Base-by-base conservation (phyloP, 306 rosid genomes). In the Mimosa pudica region DNA sequence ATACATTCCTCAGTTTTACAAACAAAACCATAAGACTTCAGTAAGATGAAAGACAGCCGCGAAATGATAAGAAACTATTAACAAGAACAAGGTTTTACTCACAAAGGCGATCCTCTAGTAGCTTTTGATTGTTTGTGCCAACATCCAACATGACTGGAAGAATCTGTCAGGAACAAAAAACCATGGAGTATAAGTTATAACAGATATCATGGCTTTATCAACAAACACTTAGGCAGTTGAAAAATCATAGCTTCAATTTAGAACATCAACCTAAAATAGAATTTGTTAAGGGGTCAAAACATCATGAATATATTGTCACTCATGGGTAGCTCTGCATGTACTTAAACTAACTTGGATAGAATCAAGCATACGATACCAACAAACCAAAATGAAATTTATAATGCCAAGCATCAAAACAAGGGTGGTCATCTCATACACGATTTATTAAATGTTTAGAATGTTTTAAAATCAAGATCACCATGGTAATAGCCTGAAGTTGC, bases 141-240 rank as follows among this genome's bases (percentile, higher is more conserved):
- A 96, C 92, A 82, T 96, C 99, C 1, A 96, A 89, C 99, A 96
- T 96, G 62, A 96, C 92, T 5, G 99, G 99, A 77, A 96, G 99
- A 87, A 90, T 89, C 99, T 96, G 93, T 65, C 61, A 67, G 13
- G 86, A 71, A 81, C 51, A 32, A 67, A 72, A 76, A 91, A 54
- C 66, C 70, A 76, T 32, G 62, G 33, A 33, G 78, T 79, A 44
- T 55, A n/a, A 6, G 79, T 71, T 79, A 70, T 68, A 80, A 51
- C 20, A 71, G 54, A 55, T 66, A 30, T 54, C 65, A 33, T 64
- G 17, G 33, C 35, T 76, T 75, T 60, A 77, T 74, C 57, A 65
- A 73, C 46, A 47, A 32, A 57, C 38, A 54, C 38, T 68, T 18
- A 33, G 36, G 20, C 75, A 54, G 60, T 48, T 42, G 70, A 79